Evolutionary conservation across 1,284 basidiomycete species (phyloP).

Genomic region (Tilletia indica): DNA sequence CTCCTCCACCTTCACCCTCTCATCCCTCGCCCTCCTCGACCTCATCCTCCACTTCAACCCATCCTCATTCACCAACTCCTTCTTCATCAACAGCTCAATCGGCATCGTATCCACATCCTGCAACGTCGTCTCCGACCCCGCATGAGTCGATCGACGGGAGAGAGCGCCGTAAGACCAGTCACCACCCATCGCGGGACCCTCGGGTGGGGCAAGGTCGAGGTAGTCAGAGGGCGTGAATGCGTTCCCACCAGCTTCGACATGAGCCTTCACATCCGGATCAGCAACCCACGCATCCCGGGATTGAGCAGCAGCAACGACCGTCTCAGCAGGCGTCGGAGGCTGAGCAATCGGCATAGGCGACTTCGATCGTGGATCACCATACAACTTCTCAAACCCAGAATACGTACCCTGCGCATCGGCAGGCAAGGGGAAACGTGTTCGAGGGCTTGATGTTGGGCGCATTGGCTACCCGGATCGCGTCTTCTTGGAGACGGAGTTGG

Average conservation of each 20-base stretch:
- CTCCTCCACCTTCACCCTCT: slow-evolving; percentile 16
- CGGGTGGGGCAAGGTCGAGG: slow-evolving; percentile 44
- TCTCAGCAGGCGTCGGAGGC: slow-evolving; percentile 45
- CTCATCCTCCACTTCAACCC: slow-evolving; percentile 52
- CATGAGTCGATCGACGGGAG: not conserved
- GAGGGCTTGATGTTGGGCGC: slow-evolving; percentile 15
- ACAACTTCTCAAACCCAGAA: slow-evolving; percentile 20
- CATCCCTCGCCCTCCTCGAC: slow-evolving; percentile 38
- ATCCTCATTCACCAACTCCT: slow-evolving; percentile 45
- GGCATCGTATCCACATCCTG: slow-evolving; percentile 51
- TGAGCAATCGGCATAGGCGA: slow-evolving; percentile 47
- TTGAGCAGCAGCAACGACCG: slow-evolving; percentile 28
- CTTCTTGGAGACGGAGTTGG: not conserved
- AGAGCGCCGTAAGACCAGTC: slow-evolving; percentile 32
- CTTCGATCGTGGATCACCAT: slow-evolving; percentile 23
- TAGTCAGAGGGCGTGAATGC: slow-evolving; percentile 50
- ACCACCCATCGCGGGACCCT: slow-evolving; percentile 46
- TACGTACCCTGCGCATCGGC: slow-evolving; percentile 32
- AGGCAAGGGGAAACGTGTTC: slow-evolving; percentile 25
- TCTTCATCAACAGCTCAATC: slow-evolving; percentile 51
- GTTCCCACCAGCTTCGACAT: slow-evolving; percentile 41
- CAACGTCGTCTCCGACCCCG: slow-evolving; percentile 29
- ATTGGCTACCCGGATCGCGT: not conserved
- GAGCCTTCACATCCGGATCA: slow-evolving; percentile 30
- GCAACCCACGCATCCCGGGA: slow-evolving; percentile 37